These are phyloP conservation scores for Schwanniomyces occidentalis DNA, from an alignment of 805 yeast genomes.

Conservation along the genomic window DNA sequence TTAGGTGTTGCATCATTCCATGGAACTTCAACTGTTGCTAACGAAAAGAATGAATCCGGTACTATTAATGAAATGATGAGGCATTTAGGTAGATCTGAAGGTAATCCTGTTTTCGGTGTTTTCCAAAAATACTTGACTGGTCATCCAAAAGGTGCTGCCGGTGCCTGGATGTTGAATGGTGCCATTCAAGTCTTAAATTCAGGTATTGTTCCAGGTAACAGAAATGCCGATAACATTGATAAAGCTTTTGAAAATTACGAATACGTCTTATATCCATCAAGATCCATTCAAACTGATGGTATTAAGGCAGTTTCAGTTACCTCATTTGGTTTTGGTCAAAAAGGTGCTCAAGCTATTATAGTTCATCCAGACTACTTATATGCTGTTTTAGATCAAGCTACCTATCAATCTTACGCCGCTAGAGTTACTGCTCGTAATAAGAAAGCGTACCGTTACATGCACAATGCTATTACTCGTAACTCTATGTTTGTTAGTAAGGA, in stretches of 20 bases:
- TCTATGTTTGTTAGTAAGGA: conserved; percentile 91
- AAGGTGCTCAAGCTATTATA: conserved; percentile 95
- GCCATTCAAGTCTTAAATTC: conserved; percentile 88
- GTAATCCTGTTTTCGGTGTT: conserved; percentile 96
- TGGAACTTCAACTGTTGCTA: conserved; percentile 98
- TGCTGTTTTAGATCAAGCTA: conserved; percentile 71
- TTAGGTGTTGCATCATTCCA: conserved; percentile 97
- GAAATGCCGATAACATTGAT: conserved; percentile 97
- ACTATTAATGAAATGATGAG: conserved; percentile 90
- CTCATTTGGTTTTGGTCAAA: conserved; percentile 99
- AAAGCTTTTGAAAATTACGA: conserved; percentile 77
- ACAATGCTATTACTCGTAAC: conserved; percentile 89
- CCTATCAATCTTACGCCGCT: conserved; percentile 68
- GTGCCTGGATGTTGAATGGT: conserved; percentile 99
- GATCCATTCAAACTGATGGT: conserved; percentile 92
- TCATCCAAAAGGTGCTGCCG: conserved; percentile 99
- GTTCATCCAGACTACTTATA: conserved; percentile 92
- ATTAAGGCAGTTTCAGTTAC: conserved; percentile 96
- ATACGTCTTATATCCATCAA: conserved; percentile 90
- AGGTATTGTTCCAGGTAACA: conserved; percentile 97
- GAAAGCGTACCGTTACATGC: conserved; percentile 92
- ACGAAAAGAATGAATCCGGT: conserved; percentile 96
- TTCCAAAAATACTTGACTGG: conserved; percentile 99
- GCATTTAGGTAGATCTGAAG: conserved; percentile 95
- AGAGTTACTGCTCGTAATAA: conserved; percentile 82